These are phyloP conservation scores for Bolboschoenoplectus hybrid DNA, from an alignment of 202 grass and related monocot species.

Conservation along the genomic window DNA sequence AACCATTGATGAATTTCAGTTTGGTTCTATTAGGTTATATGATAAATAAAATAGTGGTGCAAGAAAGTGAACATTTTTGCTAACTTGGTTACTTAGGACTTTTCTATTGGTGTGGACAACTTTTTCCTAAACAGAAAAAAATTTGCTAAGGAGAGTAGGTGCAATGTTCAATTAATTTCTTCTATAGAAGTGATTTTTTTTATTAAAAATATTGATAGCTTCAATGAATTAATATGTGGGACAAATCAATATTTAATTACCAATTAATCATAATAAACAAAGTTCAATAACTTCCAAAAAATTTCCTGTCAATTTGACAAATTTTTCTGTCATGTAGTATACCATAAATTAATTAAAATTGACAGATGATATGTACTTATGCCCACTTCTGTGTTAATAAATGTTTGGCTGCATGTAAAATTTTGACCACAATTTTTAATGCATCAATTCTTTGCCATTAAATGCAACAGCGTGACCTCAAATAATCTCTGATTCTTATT, in stretches of 20 bases:
- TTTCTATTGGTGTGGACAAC: neutral
- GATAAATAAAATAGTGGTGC: neutral
- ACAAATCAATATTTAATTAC: neutral
- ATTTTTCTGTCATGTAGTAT: no score
- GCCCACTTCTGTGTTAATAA: neutral
- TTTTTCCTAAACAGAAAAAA: neutral
- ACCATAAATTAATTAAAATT: no score
- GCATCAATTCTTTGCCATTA: slow-evolving; percentile 17
- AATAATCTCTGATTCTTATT: neutral
- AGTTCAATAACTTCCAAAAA: neutral
- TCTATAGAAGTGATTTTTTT: no score
- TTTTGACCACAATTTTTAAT: slow-evolving; percentile 3
- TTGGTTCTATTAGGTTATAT: neutral
- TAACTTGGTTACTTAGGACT: neutral
- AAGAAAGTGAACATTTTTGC: neutral
- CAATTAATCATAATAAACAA: neutral
- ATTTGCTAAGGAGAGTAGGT: neutral
- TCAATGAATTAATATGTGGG: neutral
- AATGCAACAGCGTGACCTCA: slow-evolving; percentile 14
- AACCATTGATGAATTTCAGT: neutral
- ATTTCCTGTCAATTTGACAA: no score
- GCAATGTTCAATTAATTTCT: no score
- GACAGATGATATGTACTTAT: no score
- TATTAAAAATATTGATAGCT: no score
- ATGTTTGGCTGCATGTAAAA: neutral